Conservation (phyloP, 495 filamentous ascomycete genomes). For the Penicillium ucsense region DNA sequence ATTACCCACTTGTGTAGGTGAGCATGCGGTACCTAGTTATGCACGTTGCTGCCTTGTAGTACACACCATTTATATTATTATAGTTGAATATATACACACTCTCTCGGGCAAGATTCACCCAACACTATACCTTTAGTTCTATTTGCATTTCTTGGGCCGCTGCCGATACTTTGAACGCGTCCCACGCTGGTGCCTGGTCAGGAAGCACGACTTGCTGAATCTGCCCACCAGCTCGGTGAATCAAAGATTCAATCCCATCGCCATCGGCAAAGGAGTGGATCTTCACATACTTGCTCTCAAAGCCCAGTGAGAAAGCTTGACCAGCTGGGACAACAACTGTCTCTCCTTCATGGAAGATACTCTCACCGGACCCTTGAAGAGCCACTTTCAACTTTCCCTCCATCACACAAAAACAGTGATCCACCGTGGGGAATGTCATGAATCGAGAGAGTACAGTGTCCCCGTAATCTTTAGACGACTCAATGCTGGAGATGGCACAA, state of each 20-base stretch:
- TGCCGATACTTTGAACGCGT: slow-evolving; percentile 7
- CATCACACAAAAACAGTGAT: slow-evolving; percentile 31
- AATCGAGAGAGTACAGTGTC: slow-evolving; percentile 21
- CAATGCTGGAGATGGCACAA: slow-evolving; percentile 39
- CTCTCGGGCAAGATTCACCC: background rate
- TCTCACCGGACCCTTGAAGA: slow-evolving; percentile 20
- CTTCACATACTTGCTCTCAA: slow-evolving; percentile 30
- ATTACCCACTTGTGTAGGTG: too few species aligned
- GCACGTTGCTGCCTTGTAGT: too few species aligned
- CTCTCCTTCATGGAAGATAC: slow-evolving; percentile 27
- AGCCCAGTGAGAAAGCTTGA: slow-evolving; percentile 26
- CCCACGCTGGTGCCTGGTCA: slow-evolving; percentile 16
- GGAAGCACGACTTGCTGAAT: slow-evolving; percentile 20
- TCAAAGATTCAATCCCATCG: slow-evolving; percentile 29
- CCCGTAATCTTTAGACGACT: slow-evolving; percentile 25
- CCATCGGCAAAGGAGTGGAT: slow-evolving; percentile 36
- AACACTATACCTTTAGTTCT: background rate
- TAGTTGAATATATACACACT: too few species aligned
- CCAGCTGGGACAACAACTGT: slow-evolving; percentile 34
- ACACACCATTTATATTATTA: too few species aligned
- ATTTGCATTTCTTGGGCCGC: slow-evolving; percentile 5
- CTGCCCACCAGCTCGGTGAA: slow-evolving; percentile 20
- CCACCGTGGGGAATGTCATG: slow-evolving; percentile 28
- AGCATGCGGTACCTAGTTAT: too few species aligned
- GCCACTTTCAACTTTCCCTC: slow-evolving; percentile 30